A percentile compares a stretch with the other conserved stretches of the same genome.
Conservation (phyloP, 2,329 filamentous ascomycete species). For the Diaporthe sp. region DNA sequence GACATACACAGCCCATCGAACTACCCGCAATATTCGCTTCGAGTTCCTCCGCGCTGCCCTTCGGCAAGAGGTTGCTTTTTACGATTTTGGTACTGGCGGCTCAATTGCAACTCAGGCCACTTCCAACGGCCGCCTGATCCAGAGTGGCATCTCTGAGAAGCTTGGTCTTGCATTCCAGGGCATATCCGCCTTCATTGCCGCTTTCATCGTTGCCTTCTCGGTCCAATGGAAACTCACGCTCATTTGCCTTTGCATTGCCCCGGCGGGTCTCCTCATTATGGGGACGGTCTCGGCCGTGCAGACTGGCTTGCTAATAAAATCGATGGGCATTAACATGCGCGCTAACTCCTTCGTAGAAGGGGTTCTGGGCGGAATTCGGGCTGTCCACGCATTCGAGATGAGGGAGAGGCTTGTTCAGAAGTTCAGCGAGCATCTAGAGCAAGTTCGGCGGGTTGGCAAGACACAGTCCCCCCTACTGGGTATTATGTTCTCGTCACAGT, state of each 20-base stretch:
- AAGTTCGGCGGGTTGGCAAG: background rate
- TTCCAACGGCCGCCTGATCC: background rate
- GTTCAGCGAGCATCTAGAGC: background rate
- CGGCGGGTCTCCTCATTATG: background rate
- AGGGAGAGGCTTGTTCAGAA: background rate
- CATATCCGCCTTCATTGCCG: background rate
- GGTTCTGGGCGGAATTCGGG: background rate
- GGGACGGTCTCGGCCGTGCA: background rate
- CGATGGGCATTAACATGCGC: constrained; percentile 1
- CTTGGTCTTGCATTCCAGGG: background rate
- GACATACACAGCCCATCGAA: background rate
- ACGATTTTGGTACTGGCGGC: background rate
- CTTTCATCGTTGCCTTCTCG: background rate
- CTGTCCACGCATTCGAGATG: constrained; percentile 1
- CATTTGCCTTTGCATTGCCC: background rate
- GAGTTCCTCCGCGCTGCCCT: background rate
- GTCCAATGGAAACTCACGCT: constrained; percentile 1
- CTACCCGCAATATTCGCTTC: background rate
- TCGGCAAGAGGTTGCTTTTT: constrained; percentile 4
- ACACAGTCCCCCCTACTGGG: background rate
- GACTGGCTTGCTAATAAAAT: background rate
- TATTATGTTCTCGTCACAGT: constrained; percentile 11
- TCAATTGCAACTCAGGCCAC: background rate
- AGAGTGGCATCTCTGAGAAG: background rate
- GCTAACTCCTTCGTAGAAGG: constrained; percentile 1